Percentiles rank a stretch among this genome's conserved stretches.
These are phyloP conservation scores for Isatis lusitanica DNA, from an alignment of 441 rosid genomes.

Conservation along the genomic window DNA sequence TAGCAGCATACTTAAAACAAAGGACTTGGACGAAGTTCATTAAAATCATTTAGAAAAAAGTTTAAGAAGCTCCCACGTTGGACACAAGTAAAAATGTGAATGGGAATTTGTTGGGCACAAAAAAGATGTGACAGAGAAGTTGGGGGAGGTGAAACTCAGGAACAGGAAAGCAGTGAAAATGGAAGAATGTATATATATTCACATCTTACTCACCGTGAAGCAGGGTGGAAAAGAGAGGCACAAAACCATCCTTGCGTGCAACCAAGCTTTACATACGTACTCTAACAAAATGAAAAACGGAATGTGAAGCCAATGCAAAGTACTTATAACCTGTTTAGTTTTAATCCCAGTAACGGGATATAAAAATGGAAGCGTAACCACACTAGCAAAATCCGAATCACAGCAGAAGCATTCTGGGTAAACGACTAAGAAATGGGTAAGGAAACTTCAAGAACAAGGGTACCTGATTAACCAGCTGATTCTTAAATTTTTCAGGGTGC, in stretches of 20 bases:
- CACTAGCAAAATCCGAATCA: neutral
- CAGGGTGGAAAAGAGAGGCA: slow-evolving; percentile 73
- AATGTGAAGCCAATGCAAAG: slow-evolving; percentile 17
- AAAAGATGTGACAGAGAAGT: slow-evolving; percentile 2
- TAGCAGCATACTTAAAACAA: neutral
- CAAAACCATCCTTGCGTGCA: slow-evolving; percentile 94
- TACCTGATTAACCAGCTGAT: slow-evolving; percentile 93
- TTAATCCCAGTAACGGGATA: neutral
- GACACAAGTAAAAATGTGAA: neutral
- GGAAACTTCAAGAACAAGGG: neutral
- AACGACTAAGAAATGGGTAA: neutral
- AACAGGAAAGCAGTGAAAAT: neutral
- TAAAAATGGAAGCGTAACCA: slow-evolving; percentile 2
- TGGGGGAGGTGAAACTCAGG: neutral
- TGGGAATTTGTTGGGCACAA: neutral
- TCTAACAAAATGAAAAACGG: slow-evolving; percentile 40
- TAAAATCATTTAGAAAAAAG: neutral
- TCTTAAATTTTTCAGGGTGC: slow-evolving; percentile 94
- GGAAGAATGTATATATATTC: neutral
- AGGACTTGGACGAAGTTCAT: neutral
- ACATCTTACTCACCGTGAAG: slow-evolving; percentile 53
- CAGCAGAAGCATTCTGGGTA: neutral
- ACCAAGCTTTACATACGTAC: slow-evolving; percentile 84
- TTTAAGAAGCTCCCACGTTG: neutral
- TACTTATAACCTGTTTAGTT: neutral